A percentile compares a stretch with the other conserved stretches of the same genome.
Evolutionary conservation across 169 alveolate species (phyloP).

Genomic region (Eimeria acervulina): DNA sequence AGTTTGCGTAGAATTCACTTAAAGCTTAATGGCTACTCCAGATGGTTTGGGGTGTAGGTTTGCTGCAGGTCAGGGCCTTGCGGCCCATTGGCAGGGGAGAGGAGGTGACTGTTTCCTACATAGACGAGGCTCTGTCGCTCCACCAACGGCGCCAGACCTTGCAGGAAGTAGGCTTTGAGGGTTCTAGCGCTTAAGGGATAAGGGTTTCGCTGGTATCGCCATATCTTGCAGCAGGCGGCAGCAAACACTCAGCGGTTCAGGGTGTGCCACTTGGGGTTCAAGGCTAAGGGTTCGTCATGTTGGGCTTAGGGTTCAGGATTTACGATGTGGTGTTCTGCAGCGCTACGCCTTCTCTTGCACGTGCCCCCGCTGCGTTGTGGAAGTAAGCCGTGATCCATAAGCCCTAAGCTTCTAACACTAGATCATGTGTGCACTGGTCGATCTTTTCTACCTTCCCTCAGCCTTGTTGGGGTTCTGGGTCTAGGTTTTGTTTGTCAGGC

Average conservation of each 20-base stretch:
- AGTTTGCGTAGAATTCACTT: background rate
- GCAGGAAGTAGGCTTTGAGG: slow-evolving; percentile 69
- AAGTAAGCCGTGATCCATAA: slow-evolving; percentile 18
- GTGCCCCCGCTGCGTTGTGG: slow-evolving; percentile 77
- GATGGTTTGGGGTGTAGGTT: background rate
- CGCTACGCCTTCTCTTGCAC: slow-evolving; percentile 76
- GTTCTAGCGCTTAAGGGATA: background rate
- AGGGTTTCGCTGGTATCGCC: background rate
- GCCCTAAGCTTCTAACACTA: background rate
- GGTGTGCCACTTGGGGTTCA: background rate
- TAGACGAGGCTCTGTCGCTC: slow-evolving; percentile 85
- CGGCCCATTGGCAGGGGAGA: slow-evolving; percentile 84
- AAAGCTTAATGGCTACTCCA: too few species aligned
- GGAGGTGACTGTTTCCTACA: slow-evolving; percentile 85
- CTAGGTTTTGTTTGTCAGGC: slow-evolving; percentile 30
- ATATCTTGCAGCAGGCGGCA: background rate
- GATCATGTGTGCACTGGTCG: background rate
- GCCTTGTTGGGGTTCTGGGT: background rate
- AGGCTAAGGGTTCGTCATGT: background rate
- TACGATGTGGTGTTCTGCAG: slow-evolving; percentile 39
- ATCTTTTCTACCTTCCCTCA: background rate
- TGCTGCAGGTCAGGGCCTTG: slow-evolving; percentile 83
- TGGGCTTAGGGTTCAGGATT: slow-evolving; percentile 36
- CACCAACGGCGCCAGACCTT: slow-evolving; percentile 79
- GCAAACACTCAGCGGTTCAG: background rate